These are phyloP conservation scores for Yueomyces sp. DNA, from an alignment of 805 yeast species.

Conservation along the genomic window DNA sequence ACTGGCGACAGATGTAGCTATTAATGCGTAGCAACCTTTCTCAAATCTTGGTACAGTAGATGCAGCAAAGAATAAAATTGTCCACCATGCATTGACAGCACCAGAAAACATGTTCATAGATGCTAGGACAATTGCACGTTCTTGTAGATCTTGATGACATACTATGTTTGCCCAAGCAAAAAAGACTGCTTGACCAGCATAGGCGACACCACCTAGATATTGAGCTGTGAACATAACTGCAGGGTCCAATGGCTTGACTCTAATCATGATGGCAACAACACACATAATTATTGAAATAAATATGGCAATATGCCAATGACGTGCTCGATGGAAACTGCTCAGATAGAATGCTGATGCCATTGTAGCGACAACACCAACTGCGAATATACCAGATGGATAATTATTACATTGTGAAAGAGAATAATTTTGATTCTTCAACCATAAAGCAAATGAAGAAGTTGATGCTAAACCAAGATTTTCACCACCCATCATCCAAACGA, in stretches of 20 bases:
- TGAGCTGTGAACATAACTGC: constrained; percentile 38
- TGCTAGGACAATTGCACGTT: constrained; percentile 49
- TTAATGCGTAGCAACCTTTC: constrained; percentile 44
- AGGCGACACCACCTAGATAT: constrained; percentile 39
- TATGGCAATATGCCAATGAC: constrained; percentile 40
- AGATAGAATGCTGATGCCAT: constrained; percentile 31
- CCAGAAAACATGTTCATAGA: constrained; percentile 54
- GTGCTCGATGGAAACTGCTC: constrained; percentile 28
- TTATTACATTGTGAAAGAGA: constrained; percentile 34
- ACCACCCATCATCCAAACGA: constrained; percentile 40
- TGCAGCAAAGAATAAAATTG: constrained; percentile 39
- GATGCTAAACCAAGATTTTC: constrained; percentile 34
- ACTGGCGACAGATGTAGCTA: constrained; percentile 36
- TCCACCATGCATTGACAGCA: constrained; percentile 57
- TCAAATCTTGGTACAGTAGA: constrained; percentile 36
- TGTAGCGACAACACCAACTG: constrained; percentile 36
- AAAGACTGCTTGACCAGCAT: constrained; percentile 47
- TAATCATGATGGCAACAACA: constrained; percentile 34
- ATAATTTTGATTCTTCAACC: constrained; percentile 31
- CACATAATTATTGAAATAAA: constrained; percentile 31
- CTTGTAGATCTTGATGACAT: constrained; percentile 45
- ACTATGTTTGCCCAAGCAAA: constrained; percentile 54
- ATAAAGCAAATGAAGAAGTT: constrained; percentile 35
- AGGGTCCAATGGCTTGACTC: constrained; percentile 28
- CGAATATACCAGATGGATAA: constrained; percentile 42